Conservation (phyloP, 2,329 filamentous ascomycete genomes). For the Emericellopsis atlantica region DNA sequence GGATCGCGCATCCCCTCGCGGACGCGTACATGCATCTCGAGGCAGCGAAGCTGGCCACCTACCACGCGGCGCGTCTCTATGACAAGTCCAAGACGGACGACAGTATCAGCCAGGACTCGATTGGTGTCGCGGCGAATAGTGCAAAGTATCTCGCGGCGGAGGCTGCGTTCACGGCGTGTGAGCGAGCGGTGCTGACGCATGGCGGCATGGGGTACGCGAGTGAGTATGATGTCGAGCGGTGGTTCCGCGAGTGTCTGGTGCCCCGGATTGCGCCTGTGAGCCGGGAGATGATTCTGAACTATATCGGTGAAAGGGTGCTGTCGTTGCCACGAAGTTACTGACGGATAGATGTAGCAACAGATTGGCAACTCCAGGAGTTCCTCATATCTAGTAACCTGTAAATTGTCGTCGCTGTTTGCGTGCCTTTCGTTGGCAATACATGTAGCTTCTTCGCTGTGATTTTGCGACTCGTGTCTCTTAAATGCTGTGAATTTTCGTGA, state of each 20-base stretch:
- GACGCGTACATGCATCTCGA: slow-evolving; percentile 54
- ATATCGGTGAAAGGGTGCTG: slow-evolving; percentile 56
- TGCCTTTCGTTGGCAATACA: too few species aligned
- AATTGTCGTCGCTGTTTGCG: too few species aligned
- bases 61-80: slow-evolving; percentile 52
- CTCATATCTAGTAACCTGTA: too few species aligned
- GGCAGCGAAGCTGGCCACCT: slow-evolving; percentile 51
- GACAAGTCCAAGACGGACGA: slow-evolving; percentile 38
- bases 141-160: slow-evolving; percentile 61
- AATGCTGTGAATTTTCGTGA: too few species aligned
- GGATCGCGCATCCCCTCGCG: slow-evolving; percentile 51
- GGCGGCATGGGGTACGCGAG: slow-evolving; percentile 55
- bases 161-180: slow-evolving; percentile 49
- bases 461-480: too few species aligned
- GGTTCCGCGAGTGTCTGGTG: slow-evolving; percentile 51
- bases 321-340: slow-evolving; percentile 55
- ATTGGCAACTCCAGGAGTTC: too few species aligned
- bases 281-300: slow-evolving; percentile 67
- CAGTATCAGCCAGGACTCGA: slow-evolving; percentile 36
- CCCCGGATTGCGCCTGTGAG: slow-evolving; percentile 53
- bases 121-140: slow-evolving; percentile 55
- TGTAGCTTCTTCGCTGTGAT: too few species aligned
- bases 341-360: background rate
- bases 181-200: slow-evolving; percentile 44
- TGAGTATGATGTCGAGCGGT: slow-evolving; percentile 54